Base-by-base conservation (phyloP, 2,329 filamentous ascomycete genomes). In the Xylaria sp. region DNA sequence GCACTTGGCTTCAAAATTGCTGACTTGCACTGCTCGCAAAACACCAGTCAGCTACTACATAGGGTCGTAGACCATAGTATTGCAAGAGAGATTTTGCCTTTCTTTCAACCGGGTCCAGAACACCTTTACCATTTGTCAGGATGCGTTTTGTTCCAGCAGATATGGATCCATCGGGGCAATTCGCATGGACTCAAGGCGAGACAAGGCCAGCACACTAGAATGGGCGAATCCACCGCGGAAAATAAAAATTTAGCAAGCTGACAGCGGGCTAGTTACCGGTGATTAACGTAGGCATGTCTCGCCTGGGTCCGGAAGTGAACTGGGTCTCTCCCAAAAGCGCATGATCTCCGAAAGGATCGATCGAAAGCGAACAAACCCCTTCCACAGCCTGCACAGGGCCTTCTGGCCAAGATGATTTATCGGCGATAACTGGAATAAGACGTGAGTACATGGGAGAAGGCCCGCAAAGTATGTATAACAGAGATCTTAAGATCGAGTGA, bases 331-430 rank as follows among this genome's bases (percentile, higher is more conserved):
- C 64, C 58, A 66, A 66, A 66, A 66, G 23, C 37, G 65, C 35
- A 40, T 21, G 40, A 63, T 55, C 54, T 63, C 65, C 60, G 65
- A 63, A 48, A 27, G n/a, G 27, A 59, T 57, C 60, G 47, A 63
- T 63, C 54, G 16, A 40, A 63, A 62, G 25, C 10, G 21, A 37
- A 29, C 61, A 58, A 21, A 9, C 16, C 35, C 44, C 32, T 35
- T 29, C 48, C 44, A 42, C 21, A 13, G 16, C 5, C n/a, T 21
- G 44, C 8, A 53, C 50, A n/a, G 18, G 55, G 53, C 9, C 50
- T 40, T 66, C 47, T 59, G 35, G 65, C 60, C 53, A 53, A 59
- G 65, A 32, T 29, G 16, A 44, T 44, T 47, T 23, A 59, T 63
- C 29, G 64, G 53, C 29, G 58, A 42, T 55, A 57, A 10, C 37